Conservation (phyloP, 106 monocot species). For the Dendrobium catenatum region DNA sequence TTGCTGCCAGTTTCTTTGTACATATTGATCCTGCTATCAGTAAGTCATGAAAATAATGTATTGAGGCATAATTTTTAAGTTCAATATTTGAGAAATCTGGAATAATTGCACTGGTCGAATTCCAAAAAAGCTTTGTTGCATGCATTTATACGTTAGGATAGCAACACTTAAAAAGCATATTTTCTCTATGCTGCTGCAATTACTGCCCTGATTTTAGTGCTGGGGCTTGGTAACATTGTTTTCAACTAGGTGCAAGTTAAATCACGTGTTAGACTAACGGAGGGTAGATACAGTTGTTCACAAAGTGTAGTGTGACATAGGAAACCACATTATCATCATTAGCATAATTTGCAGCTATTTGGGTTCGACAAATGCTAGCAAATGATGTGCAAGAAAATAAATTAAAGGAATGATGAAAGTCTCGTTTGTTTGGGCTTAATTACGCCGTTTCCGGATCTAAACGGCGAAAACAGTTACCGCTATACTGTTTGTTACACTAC, state of each 20-base stretch:
- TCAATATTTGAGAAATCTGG: background rate
- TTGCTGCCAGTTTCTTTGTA: conserved; percentile 61
- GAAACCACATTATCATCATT: background rate
- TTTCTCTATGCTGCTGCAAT: background rate
- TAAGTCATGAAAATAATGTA: conserved; percentile 4
- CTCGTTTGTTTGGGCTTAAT: no score
- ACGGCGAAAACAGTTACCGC: no score
- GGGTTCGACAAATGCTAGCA: no score
- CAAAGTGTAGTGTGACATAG: background rate
- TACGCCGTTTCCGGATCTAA: no score
- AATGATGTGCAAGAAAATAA: no score
- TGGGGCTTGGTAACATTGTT: no score
- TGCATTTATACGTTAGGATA: background rate
- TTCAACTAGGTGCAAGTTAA: no score
- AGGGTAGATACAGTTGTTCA: no score
- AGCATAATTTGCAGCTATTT: background rate
- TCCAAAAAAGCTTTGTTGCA: background rate
- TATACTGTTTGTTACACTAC: no score
- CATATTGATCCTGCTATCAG: conserved; percentile 38
- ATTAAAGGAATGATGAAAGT: no score
- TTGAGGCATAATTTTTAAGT: background rate
- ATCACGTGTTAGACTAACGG: no score
- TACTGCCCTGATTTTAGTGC: no score
- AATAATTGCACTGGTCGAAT: background rate
- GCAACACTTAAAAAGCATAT: background rate